Conservation (phyloP, 2,329 filamentous ascomycete genomes). For the Didymella keratinophila region DNA sequence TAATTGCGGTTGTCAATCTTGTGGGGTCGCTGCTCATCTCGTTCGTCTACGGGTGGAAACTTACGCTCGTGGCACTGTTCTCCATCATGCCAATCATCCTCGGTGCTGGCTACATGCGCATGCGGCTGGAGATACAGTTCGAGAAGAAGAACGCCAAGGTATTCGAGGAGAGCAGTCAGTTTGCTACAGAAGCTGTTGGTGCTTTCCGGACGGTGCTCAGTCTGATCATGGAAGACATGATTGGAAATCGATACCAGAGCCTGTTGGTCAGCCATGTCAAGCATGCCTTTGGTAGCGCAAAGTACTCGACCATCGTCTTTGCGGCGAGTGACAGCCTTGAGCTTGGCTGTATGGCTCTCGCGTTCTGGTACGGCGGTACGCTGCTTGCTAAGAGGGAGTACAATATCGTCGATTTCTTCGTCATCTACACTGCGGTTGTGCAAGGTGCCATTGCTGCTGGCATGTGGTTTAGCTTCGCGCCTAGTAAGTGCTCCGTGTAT, state of each 20-base stretch:
- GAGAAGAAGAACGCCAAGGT: conserved; percentile 73
- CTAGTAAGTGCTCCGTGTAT: conserved; percentile 43
- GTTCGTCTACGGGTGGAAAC: conserved; percentile 79
- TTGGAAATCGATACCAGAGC: conserved; percentile 66
- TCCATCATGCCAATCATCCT: conserved; percentile 63
- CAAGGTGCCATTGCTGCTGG: conserved; percentile 52
- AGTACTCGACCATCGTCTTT: conserved; percentile 70
- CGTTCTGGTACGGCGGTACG: conserved; percentile 61
- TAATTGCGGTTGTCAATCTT: conserved; percentile 72
- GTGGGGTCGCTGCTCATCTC: conserved; percentile 70
- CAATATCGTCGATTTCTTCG: conserved; percentile 57
- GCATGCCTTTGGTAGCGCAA: conserved; percentile 67
- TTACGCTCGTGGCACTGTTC: conserved; percentile 72
- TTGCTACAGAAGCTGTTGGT: conserved; percentile 76
- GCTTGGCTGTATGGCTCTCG: conserved; percentile 68
- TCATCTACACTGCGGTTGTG: conserved; percentile 62
- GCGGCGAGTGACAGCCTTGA: conserved; percentile 73
- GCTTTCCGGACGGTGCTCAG: conserved; percentile 77
- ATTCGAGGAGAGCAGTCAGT: conserved; percentile 75
- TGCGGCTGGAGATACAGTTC: conserved; percentile 70
- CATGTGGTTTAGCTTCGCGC: conserved; percentile 56
- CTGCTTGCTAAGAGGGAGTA: conserved; percentile 58
- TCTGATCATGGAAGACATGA: conserved; percentile 73
- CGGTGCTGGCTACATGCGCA: conserved; percentile 58
- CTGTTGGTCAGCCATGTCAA: conserved; percentile 68